Conservation (phyloP, 225 moss, liverwort and hornwort species). For the Pseudisothecium myosuroides region DNA sequence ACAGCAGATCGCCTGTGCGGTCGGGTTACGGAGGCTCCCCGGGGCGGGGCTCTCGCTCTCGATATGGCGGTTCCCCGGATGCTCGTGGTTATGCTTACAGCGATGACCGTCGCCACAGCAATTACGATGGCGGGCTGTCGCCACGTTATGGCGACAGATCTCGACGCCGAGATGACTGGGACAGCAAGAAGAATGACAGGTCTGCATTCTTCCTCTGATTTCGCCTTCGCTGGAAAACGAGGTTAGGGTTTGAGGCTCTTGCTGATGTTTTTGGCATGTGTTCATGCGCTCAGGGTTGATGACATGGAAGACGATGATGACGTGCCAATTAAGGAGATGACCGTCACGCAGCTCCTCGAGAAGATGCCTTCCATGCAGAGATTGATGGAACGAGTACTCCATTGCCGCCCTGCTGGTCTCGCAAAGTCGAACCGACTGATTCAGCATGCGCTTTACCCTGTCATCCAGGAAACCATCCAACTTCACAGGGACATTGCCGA, state of each 20-base stretch:
- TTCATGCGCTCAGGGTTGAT: conserved; percentile 2
- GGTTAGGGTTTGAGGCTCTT: background rate
- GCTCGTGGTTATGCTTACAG: conserved; percentile 36
- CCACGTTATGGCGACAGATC: conserved; percentile 33
- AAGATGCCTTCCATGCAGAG: conserved; percentile 85
- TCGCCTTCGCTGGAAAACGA: background rate
- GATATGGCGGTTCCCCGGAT: conserved; percentile 41
- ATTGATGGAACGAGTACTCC: conserved; percentile 77
- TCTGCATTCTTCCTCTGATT: background rate
- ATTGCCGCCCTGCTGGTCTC: conserved; percentile 75
- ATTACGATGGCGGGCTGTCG: conserved; percentile 37
- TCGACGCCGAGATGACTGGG: conserved; percentile 19
- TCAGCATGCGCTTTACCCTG: conserved; percentile 65
- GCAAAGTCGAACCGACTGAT: conserved; percentile 68
- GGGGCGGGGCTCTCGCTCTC: conserved; percentile 26
- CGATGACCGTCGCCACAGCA: conserved; percentile 57
- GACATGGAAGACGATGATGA: conserved; percentile 6
- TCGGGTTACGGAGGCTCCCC: conserved; percentile 37
- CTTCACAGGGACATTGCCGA: conserved; percentile 60
- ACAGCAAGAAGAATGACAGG: conserved; percentile 10
- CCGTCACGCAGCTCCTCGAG: conserved; percentile 52
- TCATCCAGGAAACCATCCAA: conserved; percentile 69
- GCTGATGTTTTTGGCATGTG: background rate
- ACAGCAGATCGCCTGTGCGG: conserved; percentile 31
- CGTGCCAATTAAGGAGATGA: conserved; percentile 71